A percentile compares a stretch with the other conserved stretches of the same genome.
phyloP scores from a whole-genome alignment of 1,139 yeast genomes.

The Geotrichum siamense region DNA sequence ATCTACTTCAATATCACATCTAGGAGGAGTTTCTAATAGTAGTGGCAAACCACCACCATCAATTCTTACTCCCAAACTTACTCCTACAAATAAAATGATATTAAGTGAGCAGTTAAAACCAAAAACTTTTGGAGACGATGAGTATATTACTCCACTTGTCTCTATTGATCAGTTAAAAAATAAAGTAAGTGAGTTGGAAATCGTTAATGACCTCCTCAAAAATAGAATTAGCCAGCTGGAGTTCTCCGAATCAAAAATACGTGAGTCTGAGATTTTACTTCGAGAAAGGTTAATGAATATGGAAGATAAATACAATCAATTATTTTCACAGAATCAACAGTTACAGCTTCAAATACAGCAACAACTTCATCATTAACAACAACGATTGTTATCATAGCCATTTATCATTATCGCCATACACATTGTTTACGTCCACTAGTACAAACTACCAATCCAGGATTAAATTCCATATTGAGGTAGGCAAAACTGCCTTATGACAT shows the following conservation, averaged over 20 bases:
- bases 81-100: conserved; percentile 5
- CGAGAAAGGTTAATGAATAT: conserved; percentile 22
- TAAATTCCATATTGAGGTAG: too few species aligned
- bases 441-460: too few species aligned
- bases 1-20: neutral
- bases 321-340: conserved; percentile 7
- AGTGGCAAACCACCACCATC: conserved; percentile 13
- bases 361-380: too few species aligned
- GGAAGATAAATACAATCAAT: conserved; percentile 20
- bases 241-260: conserved; percentile 37
- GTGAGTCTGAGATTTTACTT: conserved; percentile 26
- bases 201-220: conserved; percentile 77
- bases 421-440: too few species aligned
- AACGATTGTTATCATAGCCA: too few species aligned
- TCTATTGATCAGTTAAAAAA: conserved; percentile 9
- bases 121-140: conserved; percentile 29
- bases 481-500: too few species aligned
- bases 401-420: too few species aligned
- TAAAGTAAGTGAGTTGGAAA: conserved; percentile 52
- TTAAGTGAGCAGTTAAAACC: conserved; percentile 34
- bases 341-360: neutral
- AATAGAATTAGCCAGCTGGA: conserved; percentile 77
- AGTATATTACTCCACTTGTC: conserved; percentile 28
- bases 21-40: neutral
- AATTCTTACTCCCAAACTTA: conserved; percentile 14